A percentile compares a stretch with the other conserved stretches of the same genome.
Conservation (phyloP, 73 alveolate genomes). For the Paramecium sexaurelia region DNA sequence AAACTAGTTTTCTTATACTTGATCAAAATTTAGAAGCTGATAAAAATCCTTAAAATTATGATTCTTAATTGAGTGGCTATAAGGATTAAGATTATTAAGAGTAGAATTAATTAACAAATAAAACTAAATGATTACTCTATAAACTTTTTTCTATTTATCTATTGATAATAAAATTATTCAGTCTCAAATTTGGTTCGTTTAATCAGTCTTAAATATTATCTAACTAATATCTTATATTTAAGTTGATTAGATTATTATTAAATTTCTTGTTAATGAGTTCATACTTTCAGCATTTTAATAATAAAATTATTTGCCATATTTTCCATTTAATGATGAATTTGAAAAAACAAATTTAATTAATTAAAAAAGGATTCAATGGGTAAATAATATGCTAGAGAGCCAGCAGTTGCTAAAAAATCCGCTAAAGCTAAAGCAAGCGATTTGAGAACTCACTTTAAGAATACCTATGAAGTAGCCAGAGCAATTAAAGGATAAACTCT, state of each 20-base stretch:
- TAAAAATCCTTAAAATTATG: neutral
- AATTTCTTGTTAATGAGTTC: neutral
- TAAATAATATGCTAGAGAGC: constrained; percentile 82
- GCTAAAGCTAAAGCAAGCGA: constrained; percentile 91
- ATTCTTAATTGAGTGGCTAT: neutral
- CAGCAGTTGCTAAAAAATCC: constrained; percentile 84
- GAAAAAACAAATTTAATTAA: constrained; percentile 28
- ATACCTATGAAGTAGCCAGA: constrained; percentile 92
- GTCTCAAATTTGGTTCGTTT: too few relatives aligned
- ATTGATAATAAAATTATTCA: neutral
- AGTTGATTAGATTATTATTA: neutral
- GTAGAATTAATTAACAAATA: neutral
- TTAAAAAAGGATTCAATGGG: constrained; percentile 74
- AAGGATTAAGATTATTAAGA: neutral
- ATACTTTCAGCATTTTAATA: neutral
- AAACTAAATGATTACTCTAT: neutral
- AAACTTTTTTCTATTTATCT: neutral
- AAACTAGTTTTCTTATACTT: neutral
- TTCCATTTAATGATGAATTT: neutral
- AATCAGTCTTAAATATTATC: too few relatives aligned
- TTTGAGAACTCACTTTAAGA: constrained; percentile 94
- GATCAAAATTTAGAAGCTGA: neutral
- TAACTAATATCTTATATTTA: too few relatives aligned
- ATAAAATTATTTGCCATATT: neutral
- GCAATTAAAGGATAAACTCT: constrained; percentile 93